Evolutionary conservation across 495 filamentous ascomycete genomes (phyloP), one percentile per base, ranked within the genome.

Genomic region (Pyrenopolyporus hunteri): DNA sequence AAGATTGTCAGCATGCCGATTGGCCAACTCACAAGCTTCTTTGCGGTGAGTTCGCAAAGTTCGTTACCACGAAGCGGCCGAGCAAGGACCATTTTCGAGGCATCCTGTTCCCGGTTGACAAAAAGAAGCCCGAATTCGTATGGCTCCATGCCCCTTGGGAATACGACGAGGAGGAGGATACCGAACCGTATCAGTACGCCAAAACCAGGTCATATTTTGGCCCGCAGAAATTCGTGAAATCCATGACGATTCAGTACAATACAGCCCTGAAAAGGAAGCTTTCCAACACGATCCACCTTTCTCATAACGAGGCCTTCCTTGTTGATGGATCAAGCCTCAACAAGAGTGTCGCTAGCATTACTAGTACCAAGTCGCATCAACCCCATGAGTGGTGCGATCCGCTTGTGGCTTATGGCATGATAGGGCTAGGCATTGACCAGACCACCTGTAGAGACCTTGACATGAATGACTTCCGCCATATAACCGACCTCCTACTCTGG

Each of bases 1-100:
- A 45, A 28, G 31, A 29, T 42, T 75, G 68, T 29, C 71, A 72
- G 29, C 44, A 54, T 8, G 39, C 23, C 17, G 73, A 76, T 54
- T 72, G 67, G 71, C 49, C 57, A 28, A 43, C 57, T 1, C 72
- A 74, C 49, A 70, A 69, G 22, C 45, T 73, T 3, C 70, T 74
- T 35, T 74, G 72, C 20, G 7, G 45, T 10, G 16, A 60, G 2
- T 68, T 69, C 43, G 11, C 49, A 25, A 47, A 61, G 23, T 59
- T 59, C 57, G 35, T 55, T 16, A 16, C 20, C 37, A 26, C 61
- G 55, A 48, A 63, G 59, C 3, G 58, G 44, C 43, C 43, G 47
- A 10, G 46, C 51, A 14, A 46, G 28, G 17, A 46, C 11, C 48
- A 48, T 16, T 11, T 39, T 13, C 70, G 68, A 31, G 74, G 59